phyloP scores from a whole-genome alignment of 176 grass and related monocot species.

The Carex myosuroides region DNA sequence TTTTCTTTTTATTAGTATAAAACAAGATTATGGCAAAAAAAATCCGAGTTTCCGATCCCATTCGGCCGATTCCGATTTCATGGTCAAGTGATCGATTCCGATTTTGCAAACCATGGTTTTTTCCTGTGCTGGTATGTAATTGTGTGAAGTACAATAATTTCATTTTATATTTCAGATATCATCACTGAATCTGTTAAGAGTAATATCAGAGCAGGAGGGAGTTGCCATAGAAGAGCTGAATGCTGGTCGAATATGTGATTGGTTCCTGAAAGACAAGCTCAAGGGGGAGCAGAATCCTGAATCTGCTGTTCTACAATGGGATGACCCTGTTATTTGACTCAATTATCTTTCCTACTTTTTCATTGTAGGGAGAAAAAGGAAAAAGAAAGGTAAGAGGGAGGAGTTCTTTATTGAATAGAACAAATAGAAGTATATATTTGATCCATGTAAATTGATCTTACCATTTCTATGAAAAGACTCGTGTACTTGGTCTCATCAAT shows the following conservation, averaged over 20 bases:
- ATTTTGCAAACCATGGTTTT: not conserved
- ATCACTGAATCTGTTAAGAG: conserved; percentile 75
- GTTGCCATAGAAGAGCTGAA: conserved; percentile 83
- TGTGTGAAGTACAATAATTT: not conserved
- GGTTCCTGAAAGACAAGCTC: conserved; percentile 95
- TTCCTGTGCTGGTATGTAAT: not conserved
- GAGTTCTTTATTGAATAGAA: not conserved
- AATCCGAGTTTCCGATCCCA: too few relatives aligned
- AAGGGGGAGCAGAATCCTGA: conserved; percentile 64
- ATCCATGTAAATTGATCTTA: not conserved
- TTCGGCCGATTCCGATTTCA: too few relatives aligned
- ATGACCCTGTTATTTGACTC: conserved; percentile 40
- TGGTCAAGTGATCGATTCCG: too few relatives aligned
- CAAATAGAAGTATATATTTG: not conserved
- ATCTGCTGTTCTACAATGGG: conserved; percentile 81
- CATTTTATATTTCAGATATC: conserved; percentile 53
- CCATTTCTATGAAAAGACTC: not conserved
- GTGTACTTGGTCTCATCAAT: not conserved
- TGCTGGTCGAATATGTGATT: conserved; percentile 79
- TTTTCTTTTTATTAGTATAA: too few relatives aligned
- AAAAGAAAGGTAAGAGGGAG: not conserved
- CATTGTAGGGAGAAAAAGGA: not conserved
- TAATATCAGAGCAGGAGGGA: conserved; percentile 89
- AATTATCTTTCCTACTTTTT: not conserved
- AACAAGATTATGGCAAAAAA: too few relatives aligned